phyloP scores from a whole-genome alignment of 2,329 filamentous ascomycete genomes.

The Aspergillus sp. region DNA sequence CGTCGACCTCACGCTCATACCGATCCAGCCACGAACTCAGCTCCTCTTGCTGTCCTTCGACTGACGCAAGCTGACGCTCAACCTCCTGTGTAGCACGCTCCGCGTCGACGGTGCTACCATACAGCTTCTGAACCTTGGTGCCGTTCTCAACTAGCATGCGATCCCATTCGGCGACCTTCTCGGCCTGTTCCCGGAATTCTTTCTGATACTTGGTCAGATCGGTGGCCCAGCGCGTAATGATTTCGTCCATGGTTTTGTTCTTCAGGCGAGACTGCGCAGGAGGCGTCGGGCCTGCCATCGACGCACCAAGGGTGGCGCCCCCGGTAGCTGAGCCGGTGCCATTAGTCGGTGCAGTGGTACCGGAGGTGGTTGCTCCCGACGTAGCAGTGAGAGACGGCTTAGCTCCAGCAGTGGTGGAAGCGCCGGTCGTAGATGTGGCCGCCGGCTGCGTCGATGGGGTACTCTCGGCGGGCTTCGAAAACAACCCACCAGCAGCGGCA shows the following conservation, averaged over 20 bases:
- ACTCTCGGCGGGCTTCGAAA: conserved; percentile 24
- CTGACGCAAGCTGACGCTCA: conserved; percentile 81
- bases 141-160: conserved; percentile 88
- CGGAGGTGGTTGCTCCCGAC: conserved; percentile 32
- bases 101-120: conserved; percentile 86
- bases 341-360: conserved; percentile 6
- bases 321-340: conserved; percentile 33
- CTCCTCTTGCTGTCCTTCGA: conserved; percentile 92
- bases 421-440: conserved; percentile 16
- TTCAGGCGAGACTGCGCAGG: conserved; percentile 81
- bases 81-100: conserved; percentile 91
- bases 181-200: conserved; percentile 88
- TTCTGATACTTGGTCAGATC: conserved; percentile 96
- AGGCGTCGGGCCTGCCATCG: conserved; percentile 76
- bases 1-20: conserved; percentile 88
- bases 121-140: conserved; percentile 91
- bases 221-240: conserved; percentile 93
- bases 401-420: conserved; percentile 19
- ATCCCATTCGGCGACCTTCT: conserved; percentile 87
- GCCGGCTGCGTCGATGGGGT: conserved; percentile 22
- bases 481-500: conserved; percentile 21
- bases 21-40: conserved; percentile 82
- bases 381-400: conserved; percentile 25
- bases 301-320: conserved; percentile 56
- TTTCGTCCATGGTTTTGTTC: conserved; percentile 99